A percentile compares a stretch with the other conserved stretches of the same genome.
Evolutionary conservation across 148 eudicot genomes (phyloP).

Genomic region (Rhododendron henanense): DNA sequence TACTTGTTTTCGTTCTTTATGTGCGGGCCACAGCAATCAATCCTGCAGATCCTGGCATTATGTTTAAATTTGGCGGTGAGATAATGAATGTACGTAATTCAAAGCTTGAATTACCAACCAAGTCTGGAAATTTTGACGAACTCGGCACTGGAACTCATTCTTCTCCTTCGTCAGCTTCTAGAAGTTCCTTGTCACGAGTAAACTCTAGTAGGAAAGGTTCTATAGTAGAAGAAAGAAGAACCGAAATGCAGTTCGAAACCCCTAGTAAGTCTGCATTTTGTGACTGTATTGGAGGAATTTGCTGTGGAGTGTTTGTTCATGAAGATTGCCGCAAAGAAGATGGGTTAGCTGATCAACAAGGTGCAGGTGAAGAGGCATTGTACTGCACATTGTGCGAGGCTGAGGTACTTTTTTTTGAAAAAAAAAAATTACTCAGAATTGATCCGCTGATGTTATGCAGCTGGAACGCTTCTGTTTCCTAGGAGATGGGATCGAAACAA

Average conservation of each 20-base stretch:
- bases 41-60: slow-evolving; percentile 95
- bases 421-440: background rate
- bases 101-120: slow-evolving; percentile 35
- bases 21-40: slow-evolving; percentile 88
- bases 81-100: slow-evolving; percentile 17
- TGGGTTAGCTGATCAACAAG: slow-evolving; percentile 53
- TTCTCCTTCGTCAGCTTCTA: slow-evolving; percentile 65
- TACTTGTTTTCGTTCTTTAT: slow-evolving; percentile 78
- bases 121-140: slow-evolving; percentile 45
- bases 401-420: slow-evolving; percentile 47
- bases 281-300: slow-evolving; percentile 45
- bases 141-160: slow-evolving; percentile 49
- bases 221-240: slow-evolving; percentile 37
- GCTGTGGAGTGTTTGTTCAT: slow-evolving; percentile 64
- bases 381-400: slow-evolving; percentile 92
- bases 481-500: background rate
- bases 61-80: slow-evolving; percentile 55
- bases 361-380: slow-evolving; percentile 69
- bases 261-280: slow-evolving; percentile 33
- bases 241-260: slow-evolving; percentile 24
- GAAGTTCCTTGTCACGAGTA: slow-evolving; percentile 61
- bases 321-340: slow-evolving; percentile 78
- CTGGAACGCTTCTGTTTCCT: background rate
- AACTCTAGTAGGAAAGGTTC: slow-evolving; percentile 72
- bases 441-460: background rate